phyloP scores from a whole-genome alignment of 768 basidiomycete genomes.

The Tubosaeta sp. region DNA sequence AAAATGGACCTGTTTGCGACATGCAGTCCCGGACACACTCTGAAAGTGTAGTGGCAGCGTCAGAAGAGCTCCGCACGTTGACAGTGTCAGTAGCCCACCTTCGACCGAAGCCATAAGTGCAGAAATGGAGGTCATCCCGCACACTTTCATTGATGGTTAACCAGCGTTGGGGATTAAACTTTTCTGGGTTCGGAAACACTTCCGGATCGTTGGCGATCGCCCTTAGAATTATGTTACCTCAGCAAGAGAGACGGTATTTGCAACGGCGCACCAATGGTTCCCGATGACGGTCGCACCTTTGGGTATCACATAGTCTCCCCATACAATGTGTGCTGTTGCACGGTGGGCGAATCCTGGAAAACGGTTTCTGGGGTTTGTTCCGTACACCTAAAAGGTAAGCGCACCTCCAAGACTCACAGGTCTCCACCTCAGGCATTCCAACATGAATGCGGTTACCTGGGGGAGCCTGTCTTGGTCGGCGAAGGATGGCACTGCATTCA shows the following conservation, averaged over 20 bases:
- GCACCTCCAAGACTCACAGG: slow-evolving; percentile 30
- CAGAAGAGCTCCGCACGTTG: background rate
- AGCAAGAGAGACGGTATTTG: no score
- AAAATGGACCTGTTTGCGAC: slow-evolving; percentile 45
- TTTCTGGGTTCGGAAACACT: slow-evolving; percentile 50
- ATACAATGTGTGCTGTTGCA: slow-evolving; percentile 52
- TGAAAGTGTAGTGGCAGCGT: background rate
- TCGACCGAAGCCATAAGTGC: slow-evolving; percentile 35
- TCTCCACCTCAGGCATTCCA: slow-evolving; percentile 37
- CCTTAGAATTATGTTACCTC: background rate
- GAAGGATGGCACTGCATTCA: slow-evolving; percentile 33
- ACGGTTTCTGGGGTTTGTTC: slow-evolving; percentile 7
- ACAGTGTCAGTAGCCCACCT: slow-evolving; percentile 3
- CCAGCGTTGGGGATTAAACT: slow-evolving; percentile 55
- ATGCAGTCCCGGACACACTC: slow-evolving; percentile 34
- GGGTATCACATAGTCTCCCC: slow-evolving; percentile 37
- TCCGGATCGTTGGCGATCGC: slow-evolving; percentile 50
- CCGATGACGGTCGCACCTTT: slow-evolving; percentile 36
- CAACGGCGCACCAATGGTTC: slow-evolving; percentile 28
- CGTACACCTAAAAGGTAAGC: background rate
- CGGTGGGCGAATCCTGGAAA: slow-evolving; percentile 54
- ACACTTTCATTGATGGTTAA: slow-evolving; percentile 25
- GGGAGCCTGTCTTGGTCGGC: slow-evolving; percentile 32
- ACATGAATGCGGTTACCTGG: slow-evolving; percentile 34
- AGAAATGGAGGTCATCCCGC: slow-evolving; percentile 26